Conservation (phyloP, 2,329 filamentous ascomycete species). For the Neofusicoccum umdonicola region DNA sequence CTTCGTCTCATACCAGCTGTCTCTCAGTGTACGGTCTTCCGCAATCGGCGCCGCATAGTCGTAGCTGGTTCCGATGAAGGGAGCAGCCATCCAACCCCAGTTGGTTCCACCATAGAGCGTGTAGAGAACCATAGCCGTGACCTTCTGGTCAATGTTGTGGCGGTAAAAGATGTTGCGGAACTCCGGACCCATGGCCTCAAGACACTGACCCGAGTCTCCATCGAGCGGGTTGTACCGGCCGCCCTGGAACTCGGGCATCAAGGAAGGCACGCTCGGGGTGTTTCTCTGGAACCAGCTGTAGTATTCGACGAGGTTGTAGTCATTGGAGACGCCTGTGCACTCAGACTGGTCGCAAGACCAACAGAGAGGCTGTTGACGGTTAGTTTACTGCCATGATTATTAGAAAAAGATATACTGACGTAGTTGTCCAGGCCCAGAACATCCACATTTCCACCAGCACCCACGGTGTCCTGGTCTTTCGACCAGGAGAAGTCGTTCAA, state of each 20-base stretch:
- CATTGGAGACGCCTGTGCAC: constrained; percentile 58
- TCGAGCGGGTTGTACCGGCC: constrained; percentile 62
- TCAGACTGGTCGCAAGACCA: constrained; percentile 64
- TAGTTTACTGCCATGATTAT: neutral
- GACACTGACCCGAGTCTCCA: constrained; percentile 56
- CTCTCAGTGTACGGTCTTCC: constrained; percentile 56
- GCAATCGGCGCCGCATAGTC: constrained; percentile 65
- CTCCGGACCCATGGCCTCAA: constrained; percentile 54
- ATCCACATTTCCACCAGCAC: constrained; percentile 55
- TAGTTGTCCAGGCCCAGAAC: constrained; percentile 54
- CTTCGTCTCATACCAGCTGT: constrained; percentile 64
- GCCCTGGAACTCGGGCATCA: constrained; percentile 60
- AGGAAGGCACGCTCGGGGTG: constrained; percentile 47
- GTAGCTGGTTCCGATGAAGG: constrained; percentile 60
- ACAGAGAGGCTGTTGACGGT: constrained; percentile 40
- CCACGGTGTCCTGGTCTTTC: constrained; percentile 52
- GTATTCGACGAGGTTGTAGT: constrained; percentile 52
- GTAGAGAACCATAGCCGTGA: constrained; percentile 61
- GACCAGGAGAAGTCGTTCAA: constrained; percentile 60
- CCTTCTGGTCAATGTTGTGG: constrained; percentile 58
- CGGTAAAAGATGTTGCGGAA: constrained; percentile 65
- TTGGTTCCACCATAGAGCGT: constrained; percentile 66
- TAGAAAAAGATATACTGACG: neutral
- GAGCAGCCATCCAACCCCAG: constrained; percentile 59
- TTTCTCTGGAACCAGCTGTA: constrained; percentile 47